A percentile compares a stretch with the other conserved stretches of the same genome.
Conservation (phyloP, 805 yeast species). For the Dipodascus geniculatus region DNA sequence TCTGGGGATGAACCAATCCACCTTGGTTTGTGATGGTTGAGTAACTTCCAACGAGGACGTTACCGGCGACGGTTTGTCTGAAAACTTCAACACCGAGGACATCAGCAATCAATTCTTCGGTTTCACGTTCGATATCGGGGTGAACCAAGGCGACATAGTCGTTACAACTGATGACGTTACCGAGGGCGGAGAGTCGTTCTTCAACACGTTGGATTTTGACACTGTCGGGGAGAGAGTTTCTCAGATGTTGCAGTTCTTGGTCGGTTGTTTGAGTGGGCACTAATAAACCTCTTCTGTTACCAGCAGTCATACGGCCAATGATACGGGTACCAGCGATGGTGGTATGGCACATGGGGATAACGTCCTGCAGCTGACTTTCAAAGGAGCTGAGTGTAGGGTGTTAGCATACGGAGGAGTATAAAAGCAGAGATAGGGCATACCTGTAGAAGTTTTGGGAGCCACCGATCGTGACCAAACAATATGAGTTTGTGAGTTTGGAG, state of each 20-base stretch:
- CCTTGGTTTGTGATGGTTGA: conserved; percentile 94
- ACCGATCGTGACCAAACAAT: conserved; percentile 93
- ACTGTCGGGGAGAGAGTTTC: conserved; percentile 91
- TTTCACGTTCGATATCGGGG: conserved; percentile 98
- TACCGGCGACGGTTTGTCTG: conserved; percentile 97
- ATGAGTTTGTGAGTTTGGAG: conserved; percentile 89
- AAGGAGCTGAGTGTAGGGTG: conserved; percentile 54
- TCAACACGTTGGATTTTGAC: conserved; percentile 97
- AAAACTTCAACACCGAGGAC: conserved; percentile 97
- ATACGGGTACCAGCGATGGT: conserved; percentile 98
- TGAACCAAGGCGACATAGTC: conserved; percentile 98
- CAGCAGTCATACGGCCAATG: conserved; percentile 96
- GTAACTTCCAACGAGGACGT: conserved; percentile 93
- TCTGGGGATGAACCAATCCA: conserved; percentile 96
- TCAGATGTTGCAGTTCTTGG: conserved; percentile 92
- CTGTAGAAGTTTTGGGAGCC: conserved; percentile 67
- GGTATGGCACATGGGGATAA: conserved; percentile 91
- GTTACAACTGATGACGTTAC: conserved; percentile 96
- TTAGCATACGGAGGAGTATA: too few relatives aligned
- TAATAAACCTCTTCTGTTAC: conserved; percentile 91
- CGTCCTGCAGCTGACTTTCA: conserved; percentile 95
- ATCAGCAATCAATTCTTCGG: conserved; percentile 96
- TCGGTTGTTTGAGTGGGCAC: conserved; percentile 98
- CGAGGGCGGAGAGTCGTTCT: conserved; percentile 92
- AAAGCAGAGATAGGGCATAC: too few relatives aligned